A percentile compares a stretch with the other conserved stretches of the same genome.
These are phyloP conservation scores for Botrytis fabae DNA, from an alignment of 2,329 filamentous ascomycete genomes.

Conservation along the genomic window DNA sequence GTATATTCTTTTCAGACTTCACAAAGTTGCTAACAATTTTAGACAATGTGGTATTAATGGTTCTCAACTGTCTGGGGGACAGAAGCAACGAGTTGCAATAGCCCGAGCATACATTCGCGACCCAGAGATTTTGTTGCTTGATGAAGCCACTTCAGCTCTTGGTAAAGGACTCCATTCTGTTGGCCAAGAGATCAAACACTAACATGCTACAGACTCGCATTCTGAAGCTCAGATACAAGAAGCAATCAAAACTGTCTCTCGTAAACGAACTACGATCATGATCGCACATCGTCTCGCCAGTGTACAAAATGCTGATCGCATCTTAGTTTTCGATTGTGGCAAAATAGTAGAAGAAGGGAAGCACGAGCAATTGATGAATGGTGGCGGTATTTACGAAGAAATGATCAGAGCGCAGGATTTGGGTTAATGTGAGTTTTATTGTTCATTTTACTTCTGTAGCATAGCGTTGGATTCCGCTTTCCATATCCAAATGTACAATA, in stretches of 20 bases:
- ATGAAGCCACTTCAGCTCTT: conserved; percentile 78
- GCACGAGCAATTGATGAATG: conserved; percentile 55
- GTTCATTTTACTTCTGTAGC: background rate
- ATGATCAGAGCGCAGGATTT: conserved; percentile 34
- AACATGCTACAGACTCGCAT: conserved; percentile 42
- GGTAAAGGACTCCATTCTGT: conserved; percentile 53
- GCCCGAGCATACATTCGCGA: conserved; percentile 72
- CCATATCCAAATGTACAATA: no score
- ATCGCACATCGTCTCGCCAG: conserved; percentile 60
- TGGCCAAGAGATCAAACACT: background rate
- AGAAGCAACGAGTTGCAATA: conserved; percentile 76
- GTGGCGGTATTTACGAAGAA: conserved; percentile 48
- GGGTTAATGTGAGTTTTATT: conserved; percentile 14
- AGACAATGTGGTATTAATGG: conserved; percentile 67
- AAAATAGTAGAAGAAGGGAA: conserved; percentile 53
- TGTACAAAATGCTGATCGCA: conserved; percentile 56
- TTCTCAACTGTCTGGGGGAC: conserved; percentile 73
- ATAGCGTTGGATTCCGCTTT: background rate
- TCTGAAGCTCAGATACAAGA: conserved; percentile 65
- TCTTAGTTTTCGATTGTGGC: conserved; percentile 57
- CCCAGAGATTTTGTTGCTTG: conserved; percentile 72
- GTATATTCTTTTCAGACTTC: conserved; percentile 47
- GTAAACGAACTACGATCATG: conserved; percentile 55
- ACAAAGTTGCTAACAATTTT: background rate
- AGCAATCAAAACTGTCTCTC: conserved; percentile 58